Base-by-base conservation (phyloP, 257 asterid genomes). In the Solanum arcanum region DNA sequence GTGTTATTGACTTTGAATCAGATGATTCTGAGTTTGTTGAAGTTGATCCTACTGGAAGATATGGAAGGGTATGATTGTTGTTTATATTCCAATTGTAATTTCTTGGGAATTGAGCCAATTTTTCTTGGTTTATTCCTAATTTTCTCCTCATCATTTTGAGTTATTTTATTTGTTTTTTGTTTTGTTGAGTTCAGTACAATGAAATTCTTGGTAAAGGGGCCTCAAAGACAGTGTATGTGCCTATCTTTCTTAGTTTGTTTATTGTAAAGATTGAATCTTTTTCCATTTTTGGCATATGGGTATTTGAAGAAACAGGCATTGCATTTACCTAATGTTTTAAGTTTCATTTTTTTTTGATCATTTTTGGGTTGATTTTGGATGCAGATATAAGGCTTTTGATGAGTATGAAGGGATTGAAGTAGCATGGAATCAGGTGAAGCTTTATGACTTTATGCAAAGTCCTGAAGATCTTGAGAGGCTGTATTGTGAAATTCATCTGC, bases 321-420 rank as follows among this genome's bases (percentile, higher is more conserved):
- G 60, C n/a, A 80, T 47, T 46, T 80, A 16, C 20, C 18, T 80
- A 29, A 47, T 80, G 68, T 49, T 44, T 46, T 46, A 27, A 78
- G 4, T 27, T 83, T 46, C 60, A 23, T 18, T 69, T 69, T 29
- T 29, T 47, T 88, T 46, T 60, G 56, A 41, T 70, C 83, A 18
- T 12, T 86, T 88, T 59, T 88, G 12, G 56, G 41, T 31, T 81
- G 20, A 33, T 49, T 88, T 31, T 52, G 73, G 83, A 7, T 89
- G 91, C 93, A 96, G 99, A 86, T 96, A 94, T 75, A 94, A 96
- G 89, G 98, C 98, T 80, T 96, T 96, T 91, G 98, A 96, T 93
- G 99, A 95, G 94, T 96, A 94, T 89, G 98, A 96, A 90, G 98
- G 99, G 86, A 95, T 96, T 87, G 99, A 96, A 88, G 99, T 96